Conservation (phyloP, 2,329 filamentous ascomycete species). For the Nannizziopsis arthrosporioides region DNA sequence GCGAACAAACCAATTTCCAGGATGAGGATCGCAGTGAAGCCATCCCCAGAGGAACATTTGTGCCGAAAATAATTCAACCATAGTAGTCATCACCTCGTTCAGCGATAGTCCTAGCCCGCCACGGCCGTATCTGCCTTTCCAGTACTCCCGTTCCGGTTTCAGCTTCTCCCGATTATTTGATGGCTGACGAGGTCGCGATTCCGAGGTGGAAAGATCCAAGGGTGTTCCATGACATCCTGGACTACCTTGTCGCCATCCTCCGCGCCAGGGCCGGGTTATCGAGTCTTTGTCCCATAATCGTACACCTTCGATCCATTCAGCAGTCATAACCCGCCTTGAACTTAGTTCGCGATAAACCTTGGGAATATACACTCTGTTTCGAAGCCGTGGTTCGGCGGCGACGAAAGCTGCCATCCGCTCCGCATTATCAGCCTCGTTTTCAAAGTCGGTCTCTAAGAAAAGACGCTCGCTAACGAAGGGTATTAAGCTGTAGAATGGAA, state of each 20-base stretch:
- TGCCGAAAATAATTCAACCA: conserved; percentile 91
- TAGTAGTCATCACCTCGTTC: conserved; percentile 87
- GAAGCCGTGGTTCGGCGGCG: conserved; percentile 60
- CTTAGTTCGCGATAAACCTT: conserved; percentile 71
- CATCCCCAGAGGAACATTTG: conserved; percentile 97
- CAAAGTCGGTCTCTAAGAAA: conserved; percentile 84
- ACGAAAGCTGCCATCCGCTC: conserved; percentile 72
- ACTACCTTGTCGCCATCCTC: conserved; percentile 62
- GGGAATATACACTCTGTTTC: conserved; percentile 76
- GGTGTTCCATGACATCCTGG: conserved; percentile 61
- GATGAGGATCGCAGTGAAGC: conserved; percentile 93
- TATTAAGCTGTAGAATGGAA: conserved; percentile 83
- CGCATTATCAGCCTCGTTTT: conserved; percentile 80
- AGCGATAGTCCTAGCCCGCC: conserved; percentile 75
- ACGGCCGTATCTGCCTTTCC: conserved; percentile 58
- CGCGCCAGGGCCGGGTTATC: conserved; percentile 65
- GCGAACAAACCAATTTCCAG: conserved; percentile 92
- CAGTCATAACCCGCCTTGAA: conserved; percentile 74
- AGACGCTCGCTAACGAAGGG: conserved; percentile 91
- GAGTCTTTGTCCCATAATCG: conserved; percentile 83
- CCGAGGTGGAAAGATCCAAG: conserved; percentile 43
- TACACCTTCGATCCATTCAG: conserved; percentile 95
- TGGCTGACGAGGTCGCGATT: conserved; percentile 25
- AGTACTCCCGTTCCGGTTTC: conserved; percentile 69
- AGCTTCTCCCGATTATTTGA: conserved; percentile 41